A percentile compares a stretch with the other conserved stretches of the same genome.
Conservation (phyloP, 164 flowering plant species). For the Magnolia sinica region DNA sequence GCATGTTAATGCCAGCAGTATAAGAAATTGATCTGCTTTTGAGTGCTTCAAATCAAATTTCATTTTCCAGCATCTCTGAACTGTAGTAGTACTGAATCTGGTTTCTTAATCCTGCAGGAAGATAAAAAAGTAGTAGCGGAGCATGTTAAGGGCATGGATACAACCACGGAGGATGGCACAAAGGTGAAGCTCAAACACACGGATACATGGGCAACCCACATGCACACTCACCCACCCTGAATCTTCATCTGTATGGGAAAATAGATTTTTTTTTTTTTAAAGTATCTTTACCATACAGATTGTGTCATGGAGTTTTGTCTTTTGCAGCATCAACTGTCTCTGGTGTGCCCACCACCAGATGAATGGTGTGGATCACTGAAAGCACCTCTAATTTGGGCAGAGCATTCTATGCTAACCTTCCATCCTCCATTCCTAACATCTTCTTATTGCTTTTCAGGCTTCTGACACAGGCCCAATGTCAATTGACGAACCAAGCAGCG, state of each 20-base stretch:
- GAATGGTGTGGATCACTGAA: too few species aligned
- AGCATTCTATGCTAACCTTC: neutral
- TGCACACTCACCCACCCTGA: too few species aligned
- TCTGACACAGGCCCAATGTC: slow-evolving; percentile 24
- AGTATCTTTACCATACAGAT: too few species aligned
- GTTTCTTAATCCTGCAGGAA: slow-evolving; percentile 26
- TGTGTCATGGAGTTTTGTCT: too few species aligned
- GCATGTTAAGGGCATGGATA: slow-evolving; percentile 27
- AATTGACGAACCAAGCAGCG: slow-evolving; percentile 27
- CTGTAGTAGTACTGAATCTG: neutral
- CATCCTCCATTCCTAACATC: neutral
- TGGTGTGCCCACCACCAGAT: too few species aligned
- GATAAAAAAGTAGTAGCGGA: slow-evolving; percentile 33
- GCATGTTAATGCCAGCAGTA: too few species aligned
- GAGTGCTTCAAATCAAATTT: too few species aligned
- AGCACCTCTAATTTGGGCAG: neutral
- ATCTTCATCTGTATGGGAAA: too few species aligned
- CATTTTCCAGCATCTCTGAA: neutral
- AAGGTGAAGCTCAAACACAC: slow-evolving; percentile 30
- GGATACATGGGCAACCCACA: too few species aligned
- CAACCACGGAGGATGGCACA: slow-evolving; percentile 25
- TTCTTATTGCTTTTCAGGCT: slow-evolving; percentile 21
- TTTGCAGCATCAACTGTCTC: too few species aligned
- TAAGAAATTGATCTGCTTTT: too few species aligned
- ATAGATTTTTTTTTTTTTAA: too few species aligned